Evolutionary conservation across 148 eudicot genomes (phyloP).

Genomic region (Fagopyrum esculentum): DNA sequence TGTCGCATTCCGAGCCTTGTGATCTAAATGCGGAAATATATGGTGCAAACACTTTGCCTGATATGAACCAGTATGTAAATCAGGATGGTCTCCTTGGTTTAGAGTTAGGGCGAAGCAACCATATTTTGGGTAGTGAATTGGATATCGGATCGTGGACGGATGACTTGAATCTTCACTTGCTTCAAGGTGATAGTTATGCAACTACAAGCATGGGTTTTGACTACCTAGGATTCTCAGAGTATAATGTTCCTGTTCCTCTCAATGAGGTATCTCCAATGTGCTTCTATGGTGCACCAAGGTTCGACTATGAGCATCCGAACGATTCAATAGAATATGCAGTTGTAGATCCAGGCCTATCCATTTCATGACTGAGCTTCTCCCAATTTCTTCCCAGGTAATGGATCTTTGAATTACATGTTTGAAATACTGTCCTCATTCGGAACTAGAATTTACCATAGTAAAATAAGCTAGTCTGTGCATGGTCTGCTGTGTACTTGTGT

Average conservation of each 20-base stretch:
- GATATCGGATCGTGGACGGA: constrained; percentile 32
- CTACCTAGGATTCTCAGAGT: constrained; percentile 28
- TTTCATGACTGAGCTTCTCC: constrained; percentile 28
- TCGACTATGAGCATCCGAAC: constrained; percentile 47
- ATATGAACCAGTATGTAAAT: constrained; percentile 24
- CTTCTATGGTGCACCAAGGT: constrained; percentile 33
- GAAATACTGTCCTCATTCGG: not conserved
- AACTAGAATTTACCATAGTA: constrained; percentile 7
- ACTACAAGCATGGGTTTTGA: constrained; percentile 32
- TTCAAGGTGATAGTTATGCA: constrained; percentile 34
- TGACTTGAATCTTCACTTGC: constrained; percentile 28
- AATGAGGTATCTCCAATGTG: constrained; percentile 32
- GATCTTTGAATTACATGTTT: not conserved
- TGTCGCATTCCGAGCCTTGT: no score
- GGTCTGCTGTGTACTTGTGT: not conserved
- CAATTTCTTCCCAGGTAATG: not conserved
- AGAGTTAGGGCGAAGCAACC: constrained; percentile 31
- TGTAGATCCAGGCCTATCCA: constrained; percentile 62
- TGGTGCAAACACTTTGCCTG: constrained; percentile 24
- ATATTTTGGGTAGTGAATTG: constrained; percentile 24
- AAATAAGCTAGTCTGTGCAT: constrained; percentile 4
- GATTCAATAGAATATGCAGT: constrained; percentile 59
- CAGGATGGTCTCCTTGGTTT: constrained; percentile 26
- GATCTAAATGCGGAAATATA: not conserved
- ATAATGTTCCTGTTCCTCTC: constrained; percentile 33